Base-by-base conservation (phyloP, 1,284 basidiomycete species). In the Xerocomus nothofagi region DNA sequence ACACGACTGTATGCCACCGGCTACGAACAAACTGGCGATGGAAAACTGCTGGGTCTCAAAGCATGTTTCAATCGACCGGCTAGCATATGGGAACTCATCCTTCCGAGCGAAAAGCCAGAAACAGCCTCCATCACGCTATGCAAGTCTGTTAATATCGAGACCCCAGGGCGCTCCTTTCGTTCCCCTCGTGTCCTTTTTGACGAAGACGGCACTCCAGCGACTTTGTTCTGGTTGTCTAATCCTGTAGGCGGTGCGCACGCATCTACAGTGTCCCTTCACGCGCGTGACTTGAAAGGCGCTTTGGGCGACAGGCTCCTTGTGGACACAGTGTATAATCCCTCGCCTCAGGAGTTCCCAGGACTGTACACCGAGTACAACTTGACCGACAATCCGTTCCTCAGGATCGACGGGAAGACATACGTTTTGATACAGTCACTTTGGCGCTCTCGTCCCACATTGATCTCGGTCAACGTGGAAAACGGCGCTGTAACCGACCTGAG, bases 61-160 rank as follows among this genome's bases (percentile, higher is more conserved):
- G 73, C 71, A 17, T 90, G 88, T 63, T 75, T 72, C 54, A 90
- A 89, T 58, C 74, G 86, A 1, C 79, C 81, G 0, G 67, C 75
- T 2, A 73, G 74, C 0, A 77, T 90, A 23, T 86, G 81, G 78
- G 69, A 75, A 40, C 55, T 87, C 20, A 53, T 29, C 15, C 38
- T 70, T 39, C 50, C 55, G 0, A 30, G 15, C 24, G 33, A 49
- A 7, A 21, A 4, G n/a, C 31, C 34, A 8, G 51, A 38, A 29
- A 34, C 39, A 2, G 34, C 34, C 1, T 1, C 39, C 7, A 45
- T 21, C n/a, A 42, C 56, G 24, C 18, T 45, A 4, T 71, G 61
- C 48, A 50, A 54, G 10, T 53, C 61, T 8, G 55, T 56, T 23
- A 76, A 74, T 54, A 58, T 84, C 20, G 78, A 78, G 0, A 56